Percentiles rank a stretch among this genome's conserved stretches.
Evolutionary conservation across 768 basidiomycete species (phyloP).

Genomic region (Termitomyces sp.): DNA sequence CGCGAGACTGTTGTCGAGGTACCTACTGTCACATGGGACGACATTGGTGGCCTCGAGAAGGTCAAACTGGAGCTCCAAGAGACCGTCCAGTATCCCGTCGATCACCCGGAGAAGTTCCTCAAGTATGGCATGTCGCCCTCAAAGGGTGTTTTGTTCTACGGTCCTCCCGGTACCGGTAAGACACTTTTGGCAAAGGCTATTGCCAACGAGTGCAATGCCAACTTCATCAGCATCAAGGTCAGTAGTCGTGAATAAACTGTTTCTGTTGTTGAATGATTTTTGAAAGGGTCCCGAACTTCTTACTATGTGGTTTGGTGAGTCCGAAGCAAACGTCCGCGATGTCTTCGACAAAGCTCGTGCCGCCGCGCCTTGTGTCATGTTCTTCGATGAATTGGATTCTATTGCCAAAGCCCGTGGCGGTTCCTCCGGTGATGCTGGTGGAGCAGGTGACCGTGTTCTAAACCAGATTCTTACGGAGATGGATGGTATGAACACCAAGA

Average conservation of each 20-base stretch:
- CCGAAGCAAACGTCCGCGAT: constrained; percentile 98
- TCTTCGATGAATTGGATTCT: constrained; percentile 99
- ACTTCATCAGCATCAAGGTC: constrained; percentile 98
- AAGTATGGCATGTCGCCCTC: constrained; percentile 99
- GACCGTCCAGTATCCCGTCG: constrained; percentile 99
- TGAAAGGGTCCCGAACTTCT: constrained; percentile 87
- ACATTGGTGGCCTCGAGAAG: constrained; percentile 98
- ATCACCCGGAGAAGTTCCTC: constrained; percentile 99
- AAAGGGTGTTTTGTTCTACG: constrained; percentile 99
- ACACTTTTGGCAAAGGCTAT: constrained; percentile 98
- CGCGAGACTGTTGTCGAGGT: constrained; percentile 99
- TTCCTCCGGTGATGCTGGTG: constrained; percentile 83
- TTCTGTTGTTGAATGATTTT: constrained; percentile 10
- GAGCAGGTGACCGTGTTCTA: constrained; percentile 95
- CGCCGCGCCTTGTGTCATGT: constrained; percentile 99
- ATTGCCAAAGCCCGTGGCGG: constrained; percentile 96
- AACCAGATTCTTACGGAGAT: constrained; percentile 98
- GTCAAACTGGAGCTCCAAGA: constrained; percentile 99
- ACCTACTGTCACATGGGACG: constrained; percentile 98
- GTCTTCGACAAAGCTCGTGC: constrained; percentile 99
- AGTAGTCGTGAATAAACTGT: neutral
- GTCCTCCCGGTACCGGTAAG: constrained; percentile 99
- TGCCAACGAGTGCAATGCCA: constrained; percentile 99
- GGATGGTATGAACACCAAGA: constrained; percentile 98
- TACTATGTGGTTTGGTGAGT: constrained; percentile 99